Percentiles rank a stretch among this genome's conserved stretches.
These are phyloP conservation scores for Globisporangium cystogenes DNA, from an alignment of 352 stramenopile genomes.

Conservation along the genomic window DNA sequence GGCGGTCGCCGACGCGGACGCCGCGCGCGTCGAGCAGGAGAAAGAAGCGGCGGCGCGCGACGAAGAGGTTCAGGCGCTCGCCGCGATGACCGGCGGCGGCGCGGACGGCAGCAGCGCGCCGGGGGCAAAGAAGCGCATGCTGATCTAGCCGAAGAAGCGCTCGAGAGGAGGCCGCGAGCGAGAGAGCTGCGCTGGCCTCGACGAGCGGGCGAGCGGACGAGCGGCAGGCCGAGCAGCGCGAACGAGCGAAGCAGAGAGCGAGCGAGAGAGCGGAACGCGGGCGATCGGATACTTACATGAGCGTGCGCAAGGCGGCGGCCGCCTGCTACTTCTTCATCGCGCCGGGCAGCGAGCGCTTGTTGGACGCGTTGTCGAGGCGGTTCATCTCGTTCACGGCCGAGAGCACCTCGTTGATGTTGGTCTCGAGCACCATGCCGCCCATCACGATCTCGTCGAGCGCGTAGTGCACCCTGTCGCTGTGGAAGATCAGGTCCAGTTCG, in stretches of 20 bases:
- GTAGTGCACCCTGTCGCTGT: constrained; percentile 96
- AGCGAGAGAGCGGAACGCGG: not conserved
- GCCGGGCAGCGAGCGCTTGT: constrained; percentile 68
- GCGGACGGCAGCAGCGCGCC: constrained; percentile 15
- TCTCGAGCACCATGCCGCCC: constrained; percentile 99
- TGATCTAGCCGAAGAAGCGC: constrained; percentile 43
- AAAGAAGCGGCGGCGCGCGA: constrained; percentile 32
- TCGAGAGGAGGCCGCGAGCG: not conserved
- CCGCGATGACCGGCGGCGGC: constrained; percentile 11
- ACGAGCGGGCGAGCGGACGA: too few relatives aligned
- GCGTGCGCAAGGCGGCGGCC: not conserved
- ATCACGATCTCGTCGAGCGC: constrained; percentile 99
- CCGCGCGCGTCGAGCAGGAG: constrained; percentile 26
- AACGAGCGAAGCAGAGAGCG: too few relatives aligned
- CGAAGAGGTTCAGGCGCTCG: constrained; percentile 39
- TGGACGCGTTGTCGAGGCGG: constrained; percentile 85
- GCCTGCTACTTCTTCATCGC: constrained; percentile 56
- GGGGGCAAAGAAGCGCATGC: constrained; percentile 43
- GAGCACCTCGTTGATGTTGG: constrained; percentile 98
- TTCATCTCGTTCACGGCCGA: constrained; percentile 97
- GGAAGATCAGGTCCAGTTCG: constrained; percentile 99
- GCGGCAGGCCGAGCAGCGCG: too few relatives aligned
- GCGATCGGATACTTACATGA: constrained; percentile 4
- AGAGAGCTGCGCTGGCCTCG: too few relatives aligned
- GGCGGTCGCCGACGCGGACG: constrained; percentile 37